These are phyloP conservation scores for Allium sativum DNA, from an alignment of 106 monocot genomes.

Conservation along the genomic window DNA sequence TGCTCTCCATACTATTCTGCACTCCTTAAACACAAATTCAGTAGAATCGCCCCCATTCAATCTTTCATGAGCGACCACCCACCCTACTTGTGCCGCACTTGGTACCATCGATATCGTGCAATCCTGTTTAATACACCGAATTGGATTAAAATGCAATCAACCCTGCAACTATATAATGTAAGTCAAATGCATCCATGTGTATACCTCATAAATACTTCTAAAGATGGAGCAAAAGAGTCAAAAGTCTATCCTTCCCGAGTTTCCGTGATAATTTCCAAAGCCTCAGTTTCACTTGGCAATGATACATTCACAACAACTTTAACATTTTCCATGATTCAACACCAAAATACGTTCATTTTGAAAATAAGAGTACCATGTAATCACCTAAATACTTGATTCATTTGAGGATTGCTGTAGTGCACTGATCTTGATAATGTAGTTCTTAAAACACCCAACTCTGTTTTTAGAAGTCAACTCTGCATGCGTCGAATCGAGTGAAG, in stretches of 20 bases:
- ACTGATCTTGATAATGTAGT: conserved; percentile 42
- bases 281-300: no score
- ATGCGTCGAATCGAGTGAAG: conserved; percentile 15
- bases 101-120: conserved; percentile 1
- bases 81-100: background rate
- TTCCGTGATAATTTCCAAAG: no score
- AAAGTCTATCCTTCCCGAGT: no score
- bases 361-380: no score
- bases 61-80: conserved; percentile 9
- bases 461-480: conserved; percentile 21
- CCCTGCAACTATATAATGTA: background rate
- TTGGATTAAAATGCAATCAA: background rate
- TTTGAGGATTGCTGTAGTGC: conserved; percentile 42
- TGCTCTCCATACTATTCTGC: conserved; percentile 13
- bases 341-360: no score
- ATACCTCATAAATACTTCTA: conserved; percentile 1
- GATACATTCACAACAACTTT: no score
- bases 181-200: background rate
- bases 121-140: background rate
- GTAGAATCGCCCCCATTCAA: background rate
- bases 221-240: no score
- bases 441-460: conserved; percentile 15
- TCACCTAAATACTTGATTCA: background rate
- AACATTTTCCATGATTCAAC: no score
- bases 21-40: conserved; percentile 15